Evolutionary conservation across 2,329 filamentous ascomycete genomes (phyloP).

Genomic region (Fusarium sacchari): DNA sequence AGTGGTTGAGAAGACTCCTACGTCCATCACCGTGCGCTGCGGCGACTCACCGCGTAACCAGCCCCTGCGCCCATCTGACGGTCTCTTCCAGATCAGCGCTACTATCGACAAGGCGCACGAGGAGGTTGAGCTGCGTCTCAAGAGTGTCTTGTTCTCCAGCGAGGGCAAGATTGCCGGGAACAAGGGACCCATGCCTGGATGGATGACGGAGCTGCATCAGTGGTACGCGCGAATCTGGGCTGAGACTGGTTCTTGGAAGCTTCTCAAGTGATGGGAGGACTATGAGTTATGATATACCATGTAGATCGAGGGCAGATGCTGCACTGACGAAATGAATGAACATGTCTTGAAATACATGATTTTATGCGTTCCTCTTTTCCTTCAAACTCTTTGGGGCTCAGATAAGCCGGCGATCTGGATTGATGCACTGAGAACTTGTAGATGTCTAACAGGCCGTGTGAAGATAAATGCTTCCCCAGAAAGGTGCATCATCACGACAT

Average conservation of each 20-base stretch:
- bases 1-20: conserved; percentile 71
- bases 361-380: not conserved
- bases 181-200: conserved; percentile 45
- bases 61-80: conserved; percentile 68
- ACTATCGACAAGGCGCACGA: conserved; percentile 66
- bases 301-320: not conserved
- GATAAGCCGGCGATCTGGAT: not conserved
- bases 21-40: conserved; percentile 70
- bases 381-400: not conserved
- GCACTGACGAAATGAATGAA: not conserved
- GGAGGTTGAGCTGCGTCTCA: conserved; percentile 71
- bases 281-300: conserved; percentile 14
- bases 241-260: conserved; percentile 52
- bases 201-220: conserved; percentile 47
- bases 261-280: conserved; percentile 45
- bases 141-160: conserved; percentile 69
- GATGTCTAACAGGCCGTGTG: no score
- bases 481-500: not conserved
- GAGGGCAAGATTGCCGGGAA: conserved; percentile 48
- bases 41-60: conserved; percentile 71
- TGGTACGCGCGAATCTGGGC: conserved; percentile 56
- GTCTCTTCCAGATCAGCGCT: conserved; percentile 73
- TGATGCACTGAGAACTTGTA: rapidly evolving
- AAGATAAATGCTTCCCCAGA: not conserved
- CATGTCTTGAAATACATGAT: not conserved